These are phyloP conservation scores for Colletotrichum spaethianum DNA, from an alignment of 2,329 filamentous ascomycete genomes.

Conservation along the genomic window DNA sequence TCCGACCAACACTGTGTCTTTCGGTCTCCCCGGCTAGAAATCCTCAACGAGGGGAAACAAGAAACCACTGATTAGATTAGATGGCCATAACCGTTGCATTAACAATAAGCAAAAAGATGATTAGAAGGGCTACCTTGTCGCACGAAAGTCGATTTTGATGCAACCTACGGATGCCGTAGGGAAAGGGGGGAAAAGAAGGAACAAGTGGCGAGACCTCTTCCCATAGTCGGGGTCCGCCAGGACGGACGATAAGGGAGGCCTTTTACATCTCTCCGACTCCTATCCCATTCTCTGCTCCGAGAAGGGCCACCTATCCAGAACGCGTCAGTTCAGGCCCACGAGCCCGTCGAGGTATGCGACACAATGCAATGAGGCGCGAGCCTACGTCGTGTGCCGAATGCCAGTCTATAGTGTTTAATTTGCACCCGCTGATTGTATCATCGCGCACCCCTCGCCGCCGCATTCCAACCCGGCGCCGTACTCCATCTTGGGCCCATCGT, in stretches of 20 bases:
- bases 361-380: conserved; percentile 20
- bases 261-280: conserved; percentile 28
- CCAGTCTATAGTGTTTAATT: conserved; percentile 29
- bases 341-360: conserved; percentile 18
- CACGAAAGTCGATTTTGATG: conserved; percentile 5
- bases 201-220: conserved; percentile 34
- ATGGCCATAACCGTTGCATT: neutral
- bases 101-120: neutral
- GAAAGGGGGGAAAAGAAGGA: conserved; percentile 9
- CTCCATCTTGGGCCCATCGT: conserved; percentile 14
- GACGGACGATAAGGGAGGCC: conserved; percentile 34
- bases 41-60: neutral
- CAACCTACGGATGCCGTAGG: conserved; percentile 15
- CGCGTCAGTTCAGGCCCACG: conserved; percentile 9
- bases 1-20: conserved; percentile 1
- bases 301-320: conserved; percentile 25
- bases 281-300: conserved; percentile 4
- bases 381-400: conserved; percentile 18
- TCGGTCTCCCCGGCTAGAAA: conserved; percentile 15
- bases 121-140: neutral
- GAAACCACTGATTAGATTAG: conserved; percentile 15
- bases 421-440: conserved; percentile 31
- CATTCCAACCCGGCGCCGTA: conserved; percentile 21
- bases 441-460: conserved; percentile 10
- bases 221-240: conserved; percentile 28